Evolutionary conservation across 805 yeast species (phyloP), one percentile per base, ranked within the genome.

Genomic region (Ogataea neopini): DNA sequence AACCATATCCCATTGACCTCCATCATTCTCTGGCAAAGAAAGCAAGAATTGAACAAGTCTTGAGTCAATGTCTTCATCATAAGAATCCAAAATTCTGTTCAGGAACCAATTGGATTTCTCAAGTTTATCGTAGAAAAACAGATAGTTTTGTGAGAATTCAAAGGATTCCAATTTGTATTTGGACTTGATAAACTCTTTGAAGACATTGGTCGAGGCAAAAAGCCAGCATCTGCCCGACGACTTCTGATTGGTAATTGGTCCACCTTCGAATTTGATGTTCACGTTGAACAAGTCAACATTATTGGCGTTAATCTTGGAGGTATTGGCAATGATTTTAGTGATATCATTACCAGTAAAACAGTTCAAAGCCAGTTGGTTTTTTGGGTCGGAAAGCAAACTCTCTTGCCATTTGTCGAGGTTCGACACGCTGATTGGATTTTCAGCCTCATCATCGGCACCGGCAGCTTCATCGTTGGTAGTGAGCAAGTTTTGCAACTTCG

Each of bases 1-100:
- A 57, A 88, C 81, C 94, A 88, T 85, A 56, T 86, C 87, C 81
- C 88, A 88, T 68, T 89, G 96, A 47, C 96, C 96, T 56, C 96
- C 96, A 61, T 89, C 96, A 52, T 79, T 71, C 43, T 84, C 83
- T 25, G 96, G 95, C 41, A 79, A 79, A 9, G 69, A 60, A 44
- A 87, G 69, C 39, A 89, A 64, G 54, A 77, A 80, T 66, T 83
- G 87, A 43, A 87, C 79, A 45, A 84, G 69, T 56, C 96, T 76
- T 0, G 91, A 84, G 53, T 84, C 94, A 48, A 86, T 75, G 18
- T 75, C 82, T 62, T 83, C 83, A 19, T 79, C 77, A 22, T 77
- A 75, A 13, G 90, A 83, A 54, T 85, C 86, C 41, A 85, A 69
- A 48, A 88, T 76, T 62, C 87, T 85, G 55, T 88, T 89, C 58